Evolutionary conservation across 768 basidiomycete genomes (phyloP).

Genomic region (Antrodiella citrinella): DNA sequence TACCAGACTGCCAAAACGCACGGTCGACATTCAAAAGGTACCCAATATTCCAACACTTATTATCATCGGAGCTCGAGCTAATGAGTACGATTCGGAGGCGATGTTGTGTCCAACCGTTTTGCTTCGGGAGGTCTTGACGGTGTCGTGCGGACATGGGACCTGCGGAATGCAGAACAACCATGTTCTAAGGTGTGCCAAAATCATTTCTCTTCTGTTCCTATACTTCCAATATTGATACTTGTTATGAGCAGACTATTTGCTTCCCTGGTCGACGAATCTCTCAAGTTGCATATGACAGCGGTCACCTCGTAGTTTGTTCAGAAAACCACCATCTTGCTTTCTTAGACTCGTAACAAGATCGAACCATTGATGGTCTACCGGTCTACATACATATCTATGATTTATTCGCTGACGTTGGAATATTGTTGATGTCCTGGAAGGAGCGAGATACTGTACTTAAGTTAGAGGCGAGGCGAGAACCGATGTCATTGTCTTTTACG

Average conservation of each 20-base stretch:
- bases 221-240: not conserved
- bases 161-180: constrained; percentile 27
- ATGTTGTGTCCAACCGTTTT: constrained; percentile 22
- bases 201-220: too few relatives aligned
- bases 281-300: constrained; percentile 28
- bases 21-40: constrained; percentile 40
- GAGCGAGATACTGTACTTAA: too few relatives aligned
- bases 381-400: too few relatives aligned
- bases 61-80: not conserved
- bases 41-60: too few relatives aligned
- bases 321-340: constrained; percentile 31
- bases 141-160: constrained; percentile 38
- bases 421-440: too few relatives aligned
- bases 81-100: too few relatives aligned
- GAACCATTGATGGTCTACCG: too few relatives aligned
- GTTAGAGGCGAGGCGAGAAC: too few relatives aligned
- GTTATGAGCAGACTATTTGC: constrained; percentile 23
- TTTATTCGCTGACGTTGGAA: too few relatives aligned
- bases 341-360: constrained; percentile 2
- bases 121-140: constrained; percentile 38
- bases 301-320: constrained; percentile 30
- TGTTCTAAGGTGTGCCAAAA: constrained; percentile 16
- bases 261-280: constrained; percentile 29
- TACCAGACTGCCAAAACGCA: constrained; percentile 28
- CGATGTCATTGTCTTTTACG: too few relatives aligned